Evolutionary conservation across 2,329 filamentous ascomycete species (phyloP), one percentile per base, ranked within the genome.

Genomic region (Ambrosiella beaveri): DNA sequence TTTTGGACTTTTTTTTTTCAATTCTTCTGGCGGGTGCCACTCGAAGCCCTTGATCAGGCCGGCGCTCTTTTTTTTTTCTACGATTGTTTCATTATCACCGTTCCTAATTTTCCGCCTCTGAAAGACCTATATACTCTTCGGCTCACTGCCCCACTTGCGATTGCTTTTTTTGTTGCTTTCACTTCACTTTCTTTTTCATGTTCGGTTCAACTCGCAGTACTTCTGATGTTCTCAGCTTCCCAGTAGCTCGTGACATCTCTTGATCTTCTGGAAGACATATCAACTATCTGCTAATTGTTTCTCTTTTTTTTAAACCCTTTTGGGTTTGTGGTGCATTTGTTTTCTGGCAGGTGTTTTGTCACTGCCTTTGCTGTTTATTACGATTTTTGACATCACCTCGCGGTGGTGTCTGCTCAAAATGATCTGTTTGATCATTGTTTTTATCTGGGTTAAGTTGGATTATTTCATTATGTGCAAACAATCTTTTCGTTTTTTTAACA

Each of bases 111-210:
- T 45, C 41, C 38, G 54, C 53, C 40, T 52, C 56, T 59, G 51
- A 50, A 56, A 57, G 52, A 56, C 57, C 62, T 52, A 59, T 54
- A 56, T 41, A 49, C 52, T 40, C 55, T 41, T 12, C 41, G 45
- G 53, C 52, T 57, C 58, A 56, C 47, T 63, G 65, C 63, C 58
- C 44, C 44, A 50, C 45, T 54, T 65, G 65, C 62, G 62, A 60
- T 62, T 47, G 45, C 45, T 54, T 64, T 66, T 63, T 62, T 61
- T 62, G 15, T 27, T 51, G 13, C 13, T 27, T 51, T 51, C 61
- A 62, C 62, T 59, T 51, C 58, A 27, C 19, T 50, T 57, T 60
- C 54, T 61, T 59, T 47, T 58, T 62, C 58, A 41, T 62, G 62
- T 59, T 55, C 56, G 44, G 17, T 54, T 60, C 57, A 15, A 8